Conservation (phyloP, 176 grass and related monocot genomes). For the Phyllostachys edulis region DNA sequence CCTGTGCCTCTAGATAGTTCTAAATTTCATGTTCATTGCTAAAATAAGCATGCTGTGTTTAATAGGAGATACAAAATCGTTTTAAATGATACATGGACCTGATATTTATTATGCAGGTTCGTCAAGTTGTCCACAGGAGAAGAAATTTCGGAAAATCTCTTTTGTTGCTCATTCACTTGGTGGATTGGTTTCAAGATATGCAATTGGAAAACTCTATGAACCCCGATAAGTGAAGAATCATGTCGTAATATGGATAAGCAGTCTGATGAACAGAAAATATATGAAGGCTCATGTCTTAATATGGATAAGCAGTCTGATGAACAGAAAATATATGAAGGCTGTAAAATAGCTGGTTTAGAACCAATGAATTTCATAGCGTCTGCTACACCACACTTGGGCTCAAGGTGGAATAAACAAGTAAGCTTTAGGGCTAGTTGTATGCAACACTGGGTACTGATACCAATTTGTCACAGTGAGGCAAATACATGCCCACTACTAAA, state of each 20-base stretch:
- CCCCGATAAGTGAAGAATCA: no score
- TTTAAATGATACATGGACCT: not conserved
- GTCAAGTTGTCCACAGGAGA: slow-evolving; percentile 66
- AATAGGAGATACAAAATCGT: not conserved
- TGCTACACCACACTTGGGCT: slow-evolving; percentile 91
- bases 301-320: slow-evolving; percentile 28
- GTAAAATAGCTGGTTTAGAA: slow-evolving; percentile 76
- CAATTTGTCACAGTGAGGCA: not conserved
- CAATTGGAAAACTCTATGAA: slow-evolving; percentile 72
- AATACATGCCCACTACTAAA: not conserved
- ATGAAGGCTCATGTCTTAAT: slow-evolving; percentile 1
- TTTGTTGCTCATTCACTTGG: slow-evolving; percentile 95
- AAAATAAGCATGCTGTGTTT: not conserved
- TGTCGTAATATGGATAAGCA: no score
- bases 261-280: no score
- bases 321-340: slow-evolving; percentile 14
- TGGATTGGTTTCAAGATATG: slow-evolving; percentile 88
- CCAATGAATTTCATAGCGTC: slow-evolving; percentile 86
- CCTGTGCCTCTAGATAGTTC: not conserved
- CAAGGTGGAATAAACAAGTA: slow-evolving; percentile 91
- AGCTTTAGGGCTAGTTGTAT: slow-evolving; percentile 1
- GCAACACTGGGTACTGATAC: not conserved
- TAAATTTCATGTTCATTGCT: not conserved
- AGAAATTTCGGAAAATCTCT: slow-evolving; percentile 69
- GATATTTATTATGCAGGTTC: slow-evolving; percentile 58